Base-by-base conservation (phyloP, 1,139 yeast species). In the Nakaseomyces sp. region DNA sequence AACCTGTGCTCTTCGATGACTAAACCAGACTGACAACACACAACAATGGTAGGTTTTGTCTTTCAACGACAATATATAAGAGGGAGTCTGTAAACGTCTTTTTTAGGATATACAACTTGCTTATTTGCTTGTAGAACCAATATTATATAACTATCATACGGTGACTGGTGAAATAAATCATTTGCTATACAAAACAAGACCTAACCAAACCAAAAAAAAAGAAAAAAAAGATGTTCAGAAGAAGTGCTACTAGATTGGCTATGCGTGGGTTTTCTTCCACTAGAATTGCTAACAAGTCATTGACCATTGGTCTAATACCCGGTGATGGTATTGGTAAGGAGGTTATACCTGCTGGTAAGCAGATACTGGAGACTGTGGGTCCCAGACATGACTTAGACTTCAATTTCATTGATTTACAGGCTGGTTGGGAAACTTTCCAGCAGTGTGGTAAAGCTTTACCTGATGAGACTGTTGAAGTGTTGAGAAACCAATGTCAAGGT, bases 291-390 rank as follows among this genome's bases (percentile, higher is more conserved):
- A 48, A 56, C 37, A 58, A 59, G 40, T 48, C 53, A 4, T 45
- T 62, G 35, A 61, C 64, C 15, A 58, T 62, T 42, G 80, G 83
- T 49, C 75, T 91, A 61, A 88, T 91, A 58, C 96, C 98, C 43
- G 98, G 98, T 63, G 98, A 91, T 65, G 98, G 98, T 51, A 91
- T 91, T 58, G 98, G 98, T 45, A 79, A 86, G 60, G 98, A 91
- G 68, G 98, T 91, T 42, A 88, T 91, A 50, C 98, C 98, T 50
- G 81, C 97, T 41, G 97, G 97, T 58, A 76, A 76, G 59, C 83
- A 85, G 49, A 77, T 91, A 25, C 74, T 91, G 56, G 91, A 89
- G 67, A 81, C 80, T 50, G 75, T 91, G 48, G 93, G 95, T 42
- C 65, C 80, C 25, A 73, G 76, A 53, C 84, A 73, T 60, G 93